Evolutionary conservation across 805 yeast genomes (phyloP).

Genomic region (Clavispora carvajalis): DNA sequence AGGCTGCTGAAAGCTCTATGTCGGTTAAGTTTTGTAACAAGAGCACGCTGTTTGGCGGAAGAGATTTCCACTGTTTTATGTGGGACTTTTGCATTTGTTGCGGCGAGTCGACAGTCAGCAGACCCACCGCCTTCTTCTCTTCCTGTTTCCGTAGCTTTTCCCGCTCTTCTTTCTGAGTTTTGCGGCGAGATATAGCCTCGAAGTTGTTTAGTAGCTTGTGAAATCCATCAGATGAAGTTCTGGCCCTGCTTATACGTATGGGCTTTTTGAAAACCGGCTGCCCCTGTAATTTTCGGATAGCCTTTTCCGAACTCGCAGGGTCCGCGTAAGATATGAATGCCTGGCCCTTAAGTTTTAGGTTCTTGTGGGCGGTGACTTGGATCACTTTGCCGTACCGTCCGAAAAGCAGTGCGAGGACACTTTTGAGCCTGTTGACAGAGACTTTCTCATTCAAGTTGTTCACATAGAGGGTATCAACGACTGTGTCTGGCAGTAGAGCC

Average conservation of each 20-base stretch:
- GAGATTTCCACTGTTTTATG: conserved; percentile 12
- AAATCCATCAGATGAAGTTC: conserved; percentile 39
- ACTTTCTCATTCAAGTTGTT: conserved; percentile 71
- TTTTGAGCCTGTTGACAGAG: conserved; percentile 45
- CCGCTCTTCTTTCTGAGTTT: conserved; percentile 17
- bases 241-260: conserved; percentile 41
- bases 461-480: conserved; percentile 45
- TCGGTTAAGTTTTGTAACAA: conserved; percentile 62
- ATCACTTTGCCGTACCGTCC: conserved; percentile 42
- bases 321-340: conserved; percentile 63
- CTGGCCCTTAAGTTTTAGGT: conserved; percentile 71
- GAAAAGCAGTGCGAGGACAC: conserved; percentile 39
- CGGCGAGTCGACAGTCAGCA: neutral
- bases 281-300: conserved; percentile 40
- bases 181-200: conserved; percentile 12
- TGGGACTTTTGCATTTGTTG: conserved; percentile 9
- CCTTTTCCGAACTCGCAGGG: conserved; percentile 39
- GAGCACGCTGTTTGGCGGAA: conserved; percentile 67
- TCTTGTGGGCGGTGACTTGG: conserved; percentile 52
- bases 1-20: conserved; percentile 20
- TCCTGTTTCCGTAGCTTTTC: conserved; percentile 13
- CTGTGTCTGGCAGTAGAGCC: neutral
- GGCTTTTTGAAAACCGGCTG: conserved; percentile 42
- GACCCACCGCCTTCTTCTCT: conserved; percentile 3
- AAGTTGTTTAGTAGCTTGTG: conserved; percentile 7